A percentile compares a stretch with the other conserved stretches of the same genome.
These are phyloP conservation scores for Centrapalus pauciflorus DNA, from an alignment of 129 eudicot genomes.

Conservation along the genomic window DNA sequence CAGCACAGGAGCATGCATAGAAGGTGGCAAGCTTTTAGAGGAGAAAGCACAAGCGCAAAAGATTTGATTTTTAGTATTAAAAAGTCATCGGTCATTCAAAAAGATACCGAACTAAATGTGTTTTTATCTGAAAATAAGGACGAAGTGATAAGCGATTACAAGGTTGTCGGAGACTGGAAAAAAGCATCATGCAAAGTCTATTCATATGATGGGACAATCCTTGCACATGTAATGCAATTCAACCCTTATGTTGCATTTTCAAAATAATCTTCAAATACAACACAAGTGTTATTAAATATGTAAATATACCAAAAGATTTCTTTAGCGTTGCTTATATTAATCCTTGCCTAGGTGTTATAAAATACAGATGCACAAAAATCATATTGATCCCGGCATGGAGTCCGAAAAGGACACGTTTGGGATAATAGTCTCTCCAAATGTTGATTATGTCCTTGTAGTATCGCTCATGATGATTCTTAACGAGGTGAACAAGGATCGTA, in stretches of 20 bases:
- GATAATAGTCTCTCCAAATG: conserved; percentile 24
- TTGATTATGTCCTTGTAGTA: conserved; percentile 24
- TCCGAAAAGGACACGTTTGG: conserved; percentile 27
- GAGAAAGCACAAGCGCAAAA: conserved; percentile 18
- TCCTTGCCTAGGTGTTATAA: background rate
- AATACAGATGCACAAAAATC: conserved; percentile 29
- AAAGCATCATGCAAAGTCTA: conserved; percentile 24
- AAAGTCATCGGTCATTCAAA: conserved; percentile 22
- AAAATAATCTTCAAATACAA: background rate
- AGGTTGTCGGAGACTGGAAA: conserved; percentile 28
- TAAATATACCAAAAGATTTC: background rate
- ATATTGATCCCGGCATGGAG: conserved; percentile 17
- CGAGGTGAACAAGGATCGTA: conserved; percentile 29
- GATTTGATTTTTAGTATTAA: conserved; percentile 30
- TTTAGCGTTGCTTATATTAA: background rate
- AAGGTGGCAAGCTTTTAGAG: conserved; percentile 37
- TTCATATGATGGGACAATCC: conserved; percentile 32
- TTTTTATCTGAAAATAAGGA: conserved; percentile 27
- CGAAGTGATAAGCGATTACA: conserved; percentile 21
- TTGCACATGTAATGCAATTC: conserved; percentile 24
- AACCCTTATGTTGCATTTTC: background rate
- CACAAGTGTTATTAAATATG: background rate
- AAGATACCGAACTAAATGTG: conserved; percentile 22
- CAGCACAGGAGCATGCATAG: conserved; percentile 27
- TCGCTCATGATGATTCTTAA: conserved; percentile 25